Conservation (phyloP, 305 asterid genomes). For the Rubia peregrina region DNA sequence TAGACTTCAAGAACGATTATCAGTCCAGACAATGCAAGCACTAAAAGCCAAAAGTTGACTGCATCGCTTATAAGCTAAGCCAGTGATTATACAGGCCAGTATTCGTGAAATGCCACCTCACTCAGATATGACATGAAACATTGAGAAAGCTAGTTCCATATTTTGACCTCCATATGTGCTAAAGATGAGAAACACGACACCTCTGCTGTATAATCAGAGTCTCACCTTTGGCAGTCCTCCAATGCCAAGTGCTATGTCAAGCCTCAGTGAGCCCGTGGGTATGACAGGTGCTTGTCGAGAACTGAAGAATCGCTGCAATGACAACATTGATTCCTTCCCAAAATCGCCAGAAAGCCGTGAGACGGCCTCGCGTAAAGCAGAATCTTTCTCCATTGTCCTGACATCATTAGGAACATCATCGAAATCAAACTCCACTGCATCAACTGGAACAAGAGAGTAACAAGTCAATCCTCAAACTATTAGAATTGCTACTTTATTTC, state of each 20-base stretch:
- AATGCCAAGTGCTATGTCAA: constrained; percentile 86
- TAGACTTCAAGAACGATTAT: neutral
- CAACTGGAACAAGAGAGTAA: constrained; percentile 31
- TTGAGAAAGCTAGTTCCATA: neutral
- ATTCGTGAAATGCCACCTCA: neutral
- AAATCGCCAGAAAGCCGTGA: constrained; percentile 61
- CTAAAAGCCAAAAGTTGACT: neutral
- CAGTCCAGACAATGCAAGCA: neutral
- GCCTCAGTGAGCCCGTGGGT: constrained; percentile 82
- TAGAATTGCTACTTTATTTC: neutral
- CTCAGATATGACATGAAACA: neutral
- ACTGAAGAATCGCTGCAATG: constrained; percentile 76
- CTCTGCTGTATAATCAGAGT: constrained; percentile 14
- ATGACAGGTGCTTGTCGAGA: constrained; percentile 70
- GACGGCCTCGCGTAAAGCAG: constrained; percentile 67
- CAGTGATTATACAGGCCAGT: constrained; percentile 1
- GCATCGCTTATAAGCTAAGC: neutral
- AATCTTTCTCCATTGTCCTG: constrained; percentile 53
- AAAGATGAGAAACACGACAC: neutral
- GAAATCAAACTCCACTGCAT: constrained; percentile 43
- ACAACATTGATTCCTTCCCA: constrained; percentile 76
- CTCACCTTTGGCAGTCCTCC: constrained; percentile 95
- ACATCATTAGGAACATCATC: constrained; percentile 55
- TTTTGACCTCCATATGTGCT: neutral
- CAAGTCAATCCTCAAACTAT: neutral